Base-by-base conservation (phyloP, 1,139 yeast genomes). In the Protomyces lactucae-debilis region DNA sequence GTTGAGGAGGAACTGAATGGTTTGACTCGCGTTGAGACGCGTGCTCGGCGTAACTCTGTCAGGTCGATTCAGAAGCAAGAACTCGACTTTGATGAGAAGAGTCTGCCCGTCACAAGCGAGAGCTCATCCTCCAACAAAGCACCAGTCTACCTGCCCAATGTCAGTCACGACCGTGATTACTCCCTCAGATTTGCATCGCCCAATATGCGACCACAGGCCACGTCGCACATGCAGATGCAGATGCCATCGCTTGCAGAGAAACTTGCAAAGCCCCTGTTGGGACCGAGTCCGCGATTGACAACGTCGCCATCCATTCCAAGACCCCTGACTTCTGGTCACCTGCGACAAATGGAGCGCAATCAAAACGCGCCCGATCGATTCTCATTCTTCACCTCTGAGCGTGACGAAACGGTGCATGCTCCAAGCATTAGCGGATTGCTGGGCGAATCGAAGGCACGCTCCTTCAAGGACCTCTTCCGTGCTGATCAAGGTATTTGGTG, bases 401-500 rank as follows among this genome's bases (percentile, higher is more conserved):
- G 85, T 9, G 97, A 90, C 66, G 95, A 87, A 71, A 93, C 98
- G 0, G 81, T 88, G 18, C 97, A 92, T 76, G 88, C 96, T 0
- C 86, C 96, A 1, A 96, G 90, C 72, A 79, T 92, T 52, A 87
- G 95, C 2, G 83, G 93, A 0, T 77, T 92, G 67, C 83, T 88
- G 3, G 78, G 79, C 21, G 85, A 86, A 1, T 12, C 63, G 3
- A 39, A 39, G 16, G 87, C 85, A 1, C 84, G 86, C 71, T 78
- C 87, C 2, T 84, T 88, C 69, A 79, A 83, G 66, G 84, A 85
- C 35, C 75, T 90, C 55, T 90, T 91, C 74, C 80, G 80, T 63
- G 78, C 79, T 52, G 80, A 82, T n/a, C 84, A 83, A 61, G 84
- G 86, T 0, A 76, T 80, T 35, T 79, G 82, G 82, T 87, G 95